Base-by-base conservation (phyloP, 2,329 filamentous ascomycete genomes). In the Aureobasidium sp. region DNA sequence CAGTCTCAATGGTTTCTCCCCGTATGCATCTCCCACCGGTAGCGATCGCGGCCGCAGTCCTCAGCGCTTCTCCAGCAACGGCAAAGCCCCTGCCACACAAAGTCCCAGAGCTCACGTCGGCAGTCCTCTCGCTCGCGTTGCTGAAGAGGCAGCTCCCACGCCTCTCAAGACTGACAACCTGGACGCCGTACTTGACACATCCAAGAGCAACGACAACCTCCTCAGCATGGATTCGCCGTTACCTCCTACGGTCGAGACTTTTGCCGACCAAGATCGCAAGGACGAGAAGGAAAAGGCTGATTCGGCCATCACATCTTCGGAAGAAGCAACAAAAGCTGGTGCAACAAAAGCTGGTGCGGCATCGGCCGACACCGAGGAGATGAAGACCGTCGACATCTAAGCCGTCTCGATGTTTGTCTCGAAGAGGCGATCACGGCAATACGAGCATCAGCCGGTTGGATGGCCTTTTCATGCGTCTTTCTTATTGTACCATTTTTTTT, bases 51-150 rank as follows among this genome's bases (percentile, higher is more conserved):
- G 87, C 53, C 78, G 87, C 42, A 85, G 84, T 32, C 78, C 87
- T 65, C 84, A 89, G 62, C 79, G 86, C 39, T 78, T 86, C 30
- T 40, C 35, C 4, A 56, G 61, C 22, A 83, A 75, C 60, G 79
- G 77, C 55, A 81, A 81, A 48, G 83, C 83, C 22, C 70, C 74
- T 79, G 57, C 73, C 8, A 86, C 82, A 60, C 83, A 85, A 17
- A 86, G 81, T 55, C 79, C 84, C 1, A 77, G 79, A 11, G 81
- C 79, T 57, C 79, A 81, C 59, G 84, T 89, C 62, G 78, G 83
- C 12, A 88, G 84, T 60, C 86, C 86, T 14, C 72, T 91, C 54
- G 84, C 85, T 45, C 77, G 84, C 58, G 87, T 91, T 12, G 80
- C 84, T 1, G 88, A 91, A 69, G 88, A 91, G 53, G 62, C 66